Percentiles rank a stretch among this genome's conserved stretches.
phyloP scores from a whole-genome alignment of 495 filamentous ascomycete species.

The Bathelium albidoporum region DNA sequence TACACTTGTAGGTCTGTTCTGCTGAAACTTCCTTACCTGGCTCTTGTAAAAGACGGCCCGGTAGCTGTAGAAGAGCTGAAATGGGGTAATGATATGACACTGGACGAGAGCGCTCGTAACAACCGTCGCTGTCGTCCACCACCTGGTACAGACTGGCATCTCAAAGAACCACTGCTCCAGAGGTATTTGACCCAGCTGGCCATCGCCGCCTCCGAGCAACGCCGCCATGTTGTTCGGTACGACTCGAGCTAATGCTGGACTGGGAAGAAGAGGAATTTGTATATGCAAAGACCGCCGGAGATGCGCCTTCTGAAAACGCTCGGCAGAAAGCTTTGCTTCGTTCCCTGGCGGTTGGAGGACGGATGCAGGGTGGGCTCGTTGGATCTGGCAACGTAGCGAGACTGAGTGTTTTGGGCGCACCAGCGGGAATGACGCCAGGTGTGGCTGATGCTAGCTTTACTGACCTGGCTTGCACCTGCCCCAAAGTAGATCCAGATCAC shows the following conservation, averaged over 20 bases:
- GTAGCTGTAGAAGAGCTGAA: constrained; percentile 95
- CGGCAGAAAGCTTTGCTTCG: background rate
- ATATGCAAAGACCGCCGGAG: no score
- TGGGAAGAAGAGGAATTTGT: background rate
- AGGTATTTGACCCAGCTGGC: constrained; percentile 56
- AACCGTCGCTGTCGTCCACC: constrained; percentile 92
- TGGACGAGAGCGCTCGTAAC: constrained; percentile 84
- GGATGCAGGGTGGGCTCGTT: background rate
- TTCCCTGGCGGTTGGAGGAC: background rate
- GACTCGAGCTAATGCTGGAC: background rate
- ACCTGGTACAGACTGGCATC: constrained; percentile 89
- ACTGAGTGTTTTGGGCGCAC: background rate
- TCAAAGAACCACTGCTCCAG: constrained; percentile 97
- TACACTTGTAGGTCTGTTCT: background rate
- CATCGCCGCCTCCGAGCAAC: constrained; percentile 45
- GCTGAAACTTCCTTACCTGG: constrained; percentile 46
- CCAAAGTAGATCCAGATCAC: background rate
- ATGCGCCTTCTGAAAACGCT: no score
- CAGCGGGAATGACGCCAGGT: background rate
- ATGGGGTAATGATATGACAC: constrained; percentile 79
- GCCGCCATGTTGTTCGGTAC: constrained; percentile 47
- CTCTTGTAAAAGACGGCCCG: constrained; percentile 79
- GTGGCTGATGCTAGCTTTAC: background rate
- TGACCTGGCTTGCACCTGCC: background rate
- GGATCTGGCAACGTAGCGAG: background rate